These are phyloP conservation scores for Carpinus fangiana DNA, from an alignment of 306 rosid genomes.

Conservation along the genomic window DNA sequence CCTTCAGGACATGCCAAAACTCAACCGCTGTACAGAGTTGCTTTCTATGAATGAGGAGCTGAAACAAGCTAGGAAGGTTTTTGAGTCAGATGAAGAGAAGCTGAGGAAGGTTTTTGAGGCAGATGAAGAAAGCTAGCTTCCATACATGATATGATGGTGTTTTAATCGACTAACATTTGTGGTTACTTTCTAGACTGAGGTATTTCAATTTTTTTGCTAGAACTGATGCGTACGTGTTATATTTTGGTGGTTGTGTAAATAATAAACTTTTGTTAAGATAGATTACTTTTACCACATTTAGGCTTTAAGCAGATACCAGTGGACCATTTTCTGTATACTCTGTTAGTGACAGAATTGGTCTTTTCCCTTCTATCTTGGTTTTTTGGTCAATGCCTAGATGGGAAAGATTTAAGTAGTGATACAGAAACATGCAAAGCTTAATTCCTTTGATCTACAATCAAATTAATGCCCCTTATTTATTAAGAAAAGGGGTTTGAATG, in stretches of 20 bases:
- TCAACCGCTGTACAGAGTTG: conserved; percentile 79
- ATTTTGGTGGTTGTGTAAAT: neutral
- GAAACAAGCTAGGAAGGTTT: conserved; percentile 90
- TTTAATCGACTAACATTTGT: conserved; percentile 27
- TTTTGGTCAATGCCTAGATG: neutral
- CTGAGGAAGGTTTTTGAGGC: conserved; percentile 75
- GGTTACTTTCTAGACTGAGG: neutral
- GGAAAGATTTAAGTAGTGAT: neutral
- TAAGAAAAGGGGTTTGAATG: no score
- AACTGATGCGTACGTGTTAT: neutral
- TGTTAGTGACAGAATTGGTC: neutral
- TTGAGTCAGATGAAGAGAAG: conserved; percentile 83
- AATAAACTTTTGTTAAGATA: neutral
- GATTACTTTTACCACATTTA: no score
- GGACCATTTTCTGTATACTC: neutral
- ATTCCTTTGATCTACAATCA: no score
- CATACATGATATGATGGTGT: conserved; percentile 5
- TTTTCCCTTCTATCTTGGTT: neutral
- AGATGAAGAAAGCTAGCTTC: conserved; percentile 49
- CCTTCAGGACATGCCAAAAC: conserved; percentile 72
- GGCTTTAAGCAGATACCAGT: no score
- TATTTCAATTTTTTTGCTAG: neutral
- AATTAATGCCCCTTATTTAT: no score
- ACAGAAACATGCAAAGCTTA: neutral
- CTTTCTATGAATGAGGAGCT: conserved; percentile 89